Percentiles rank a stretch among this genome's conserved stretches.
Conservation (phyloP, 2,329 filamentous ascomycete genomes). For the Ophiocordyceps unilateralis region DNA sequence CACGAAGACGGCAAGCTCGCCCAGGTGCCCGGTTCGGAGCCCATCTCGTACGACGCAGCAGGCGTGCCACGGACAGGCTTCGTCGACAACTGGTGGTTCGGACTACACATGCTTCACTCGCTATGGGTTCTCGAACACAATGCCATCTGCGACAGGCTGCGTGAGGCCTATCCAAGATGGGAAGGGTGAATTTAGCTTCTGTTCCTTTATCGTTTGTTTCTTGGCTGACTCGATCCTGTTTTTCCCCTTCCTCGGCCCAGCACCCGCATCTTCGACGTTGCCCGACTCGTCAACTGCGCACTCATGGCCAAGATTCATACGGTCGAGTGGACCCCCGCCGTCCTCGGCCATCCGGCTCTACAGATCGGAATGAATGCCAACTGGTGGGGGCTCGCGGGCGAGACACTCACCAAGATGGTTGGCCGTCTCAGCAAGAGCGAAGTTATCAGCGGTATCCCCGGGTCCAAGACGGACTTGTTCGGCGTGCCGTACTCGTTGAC, state of each 20-base stretch:
- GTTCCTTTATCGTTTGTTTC: neutral
- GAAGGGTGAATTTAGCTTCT: neutral
- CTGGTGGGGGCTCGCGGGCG: slow-evolving; percentile 1
- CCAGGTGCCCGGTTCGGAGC: too few species aligned
- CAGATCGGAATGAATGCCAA: neutral
- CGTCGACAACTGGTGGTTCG: slow-evolving; percentile 1
- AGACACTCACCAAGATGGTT: neutral
- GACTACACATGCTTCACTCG: neutral
- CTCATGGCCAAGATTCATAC: slow-evolving; percentile 33
- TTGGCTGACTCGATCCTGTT: neutral
- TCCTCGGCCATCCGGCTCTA: slow-evolving; percentile 21
- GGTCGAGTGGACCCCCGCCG: slow-evolving; percentile 29
- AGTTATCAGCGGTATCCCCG: neutral
- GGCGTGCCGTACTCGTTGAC: neutral
- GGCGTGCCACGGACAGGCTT: neutral
- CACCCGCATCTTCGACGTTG: neutral
- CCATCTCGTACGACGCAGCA: neutral
- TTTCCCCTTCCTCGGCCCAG: too few species aligned
- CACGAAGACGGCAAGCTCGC: neutral
- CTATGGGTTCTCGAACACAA: slow-evolving; percentile 1
- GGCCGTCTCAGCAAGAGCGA: neutral
- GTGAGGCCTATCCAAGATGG: neutral
- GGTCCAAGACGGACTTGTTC: neutral
- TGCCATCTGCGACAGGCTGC: neutral
- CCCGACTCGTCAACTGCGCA: slow-evolving; percentile 21